These are phyloP conservation scores for Alnus rubra DNA, from an alignment of 306 rosid species.

Conservation along the genomic window DNA sequence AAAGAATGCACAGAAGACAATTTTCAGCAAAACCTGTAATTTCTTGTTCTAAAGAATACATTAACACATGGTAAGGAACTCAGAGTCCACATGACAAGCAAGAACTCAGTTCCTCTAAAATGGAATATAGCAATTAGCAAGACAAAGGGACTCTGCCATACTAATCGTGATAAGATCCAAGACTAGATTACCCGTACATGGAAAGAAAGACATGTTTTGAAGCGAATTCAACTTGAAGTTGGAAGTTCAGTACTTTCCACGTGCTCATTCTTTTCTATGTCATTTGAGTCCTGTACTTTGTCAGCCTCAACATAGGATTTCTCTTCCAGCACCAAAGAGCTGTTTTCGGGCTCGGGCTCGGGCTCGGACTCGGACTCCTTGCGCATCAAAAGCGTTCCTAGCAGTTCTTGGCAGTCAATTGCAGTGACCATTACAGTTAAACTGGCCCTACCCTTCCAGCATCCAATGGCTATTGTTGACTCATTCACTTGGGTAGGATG, in stretches of 20 bases:
- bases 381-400: constrained; percentile 66
- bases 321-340: constrained; percentile 30
- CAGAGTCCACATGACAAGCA: not conserved
- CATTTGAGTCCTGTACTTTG: constrained; percentile 34
- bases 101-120: not conserved
- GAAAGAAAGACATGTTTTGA: not conserved
- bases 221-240: constrained; percentile 14
- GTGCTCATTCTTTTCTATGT: constrained; percentile 23
- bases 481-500: constrained; percentile 54
- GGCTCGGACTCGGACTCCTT: constrained; percentile 33
- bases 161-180: not conserved
- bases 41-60: not conserved
- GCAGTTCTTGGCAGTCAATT: constrained; percentile 85
- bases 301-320: constrained; percentile 28
- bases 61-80: not conserved
- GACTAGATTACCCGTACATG: not conserved
- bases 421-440: constrained; percentile 85
- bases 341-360: constrained; percentile 30
- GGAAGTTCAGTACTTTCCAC: constrained; percentile 6
- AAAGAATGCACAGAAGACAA: not conserved
- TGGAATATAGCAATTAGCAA: not conserved
- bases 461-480: constrained; percentile 90
- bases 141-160: not conserved
- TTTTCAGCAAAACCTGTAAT: not conserved
- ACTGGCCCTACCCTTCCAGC: constrained; percentile 93